These are phyloP conservation scores for Neonectria coccinea DNA, from an alignment of 2,329 filamentous ascomycete species.

Conservation along the genomic window DNA sequence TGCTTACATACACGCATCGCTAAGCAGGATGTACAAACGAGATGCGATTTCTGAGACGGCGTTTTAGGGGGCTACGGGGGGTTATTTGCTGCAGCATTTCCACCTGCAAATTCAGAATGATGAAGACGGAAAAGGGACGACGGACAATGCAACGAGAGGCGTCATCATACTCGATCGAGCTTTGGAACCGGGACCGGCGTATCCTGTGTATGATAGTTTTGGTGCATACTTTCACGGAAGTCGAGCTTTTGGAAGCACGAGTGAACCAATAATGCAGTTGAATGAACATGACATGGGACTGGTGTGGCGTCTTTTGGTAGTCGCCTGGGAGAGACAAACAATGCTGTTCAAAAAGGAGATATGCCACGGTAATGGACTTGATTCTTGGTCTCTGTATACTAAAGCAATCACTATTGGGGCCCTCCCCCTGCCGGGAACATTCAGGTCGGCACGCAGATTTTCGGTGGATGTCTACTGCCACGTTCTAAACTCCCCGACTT, in stretches of 20 bases:
- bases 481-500: too few species aligned
- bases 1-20: constrained; percentile 1
- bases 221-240: constrained; percentile 17
- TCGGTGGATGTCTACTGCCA: too few species aligned
- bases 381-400: background rate
- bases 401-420: too few species aligned
- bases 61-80: constrained; percentile 25
- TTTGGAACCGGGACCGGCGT: constrained; percentile 20
- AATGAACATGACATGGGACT: constrained; percentile 1
- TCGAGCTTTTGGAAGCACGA: constrained; percentile 5
- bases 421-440: too few species aligned
- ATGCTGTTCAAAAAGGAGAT: background rate
- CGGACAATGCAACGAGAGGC: constrained; percentile 15
- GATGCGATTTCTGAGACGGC: constrained; percentile 20
- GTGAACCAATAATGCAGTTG: constrained; percentile 9
- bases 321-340: background rate
- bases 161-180: constrained; percentile 17
- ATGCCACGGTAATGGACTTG: background rate
- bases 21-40: constrained; percentile 22
- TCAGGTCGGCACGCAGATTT: too few species aligned
- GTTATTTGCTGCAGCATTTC: constrained; percentile 3
- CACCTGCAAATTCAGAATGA: constrained; percentile 9
- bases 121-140: constrained; percentile 14
- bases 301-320: background rate
- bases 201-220: constrained; percentile 28